phyloP scores from a whole-genome alignment of 1,139 yeast genomes.

The Diutina catenulata region DNA sequence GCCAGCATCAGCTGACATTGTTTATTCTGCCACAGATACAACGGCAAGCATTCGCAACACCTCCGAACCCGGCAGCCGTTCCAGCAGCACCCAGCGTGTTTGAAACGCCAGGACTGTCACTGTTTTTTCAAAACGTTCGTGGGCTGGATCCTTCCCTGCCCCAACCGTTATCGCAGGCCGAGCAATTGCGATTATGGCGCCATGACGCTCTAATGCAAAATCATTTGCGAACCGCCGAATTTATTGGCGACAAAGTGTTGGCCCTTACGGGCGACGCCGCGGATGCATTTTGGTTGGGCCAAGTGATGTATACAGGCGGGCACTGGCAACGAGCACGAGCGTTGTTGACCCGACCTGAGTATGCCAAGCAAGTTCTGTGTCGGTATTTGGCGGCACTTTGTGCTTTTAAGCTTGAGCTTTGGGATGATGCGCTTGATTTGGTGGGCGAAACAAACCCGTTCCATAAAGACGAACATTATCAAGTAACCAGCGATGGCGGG shows the following conservation, averaged over 20 bases:
- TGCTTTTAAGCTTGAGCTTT: slow-evolving; percentile 56
- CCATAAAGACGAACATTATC: slow-evolving; percentile 25
- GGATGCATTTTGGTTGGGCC: slow-evolving; percentile 96
- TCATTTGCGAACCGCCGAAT: slow-evolving; percentile 82
- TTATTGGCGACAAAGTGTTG: slow-evolving; percentile 81
- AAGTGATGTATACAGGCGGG: slow-evolving; percentile 67
- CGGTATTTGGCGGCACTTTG: slow-evolving; percentile 75
- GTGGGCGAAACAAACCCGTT: slow-evolving; percentile 82
- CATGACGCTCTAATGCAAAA: slow-evolving; percentile 92
- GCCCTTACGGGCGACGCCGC: slow-evolving; percentile 75
- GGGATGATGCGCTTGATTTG: slow-evolving; percentile 84
- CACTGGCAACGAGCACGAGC: slow-evolving; percentile 73
- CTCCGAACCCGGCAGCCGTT: slow-evolving; percentile 40
- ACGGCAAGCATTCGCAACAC: slow-evolving; percentile 39
- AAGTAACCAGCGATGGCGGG: slow-evolving; percentile 38
- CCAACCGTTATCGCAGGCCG: slow-evolving; percentile 66
- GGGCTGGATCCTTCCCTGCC: slow-evolving; percentile 10
- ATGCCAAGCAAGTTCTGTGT: slow-evolving; percentile 50
- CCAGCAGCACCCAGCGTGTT: slow-evolving; percentile 19
- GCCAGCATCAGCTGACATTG: slow-evolving; percentile 50
- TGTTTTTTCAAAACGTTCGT: slow-evolving; percentile 23
- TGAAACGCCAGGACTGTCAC: slow-evolving; percentile 33
- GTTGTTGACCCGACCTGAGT: slow-evolving; percentile 33
- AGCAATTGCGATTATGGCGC: slow-evolving; percentile 80
- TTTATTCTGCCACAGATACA: slow-evolving; percentile 50